Evolutionary conservation across 2,329 filamentous ascomycete genomes (phyloP).

Genomic region (Aspergillus latus): DNA sequence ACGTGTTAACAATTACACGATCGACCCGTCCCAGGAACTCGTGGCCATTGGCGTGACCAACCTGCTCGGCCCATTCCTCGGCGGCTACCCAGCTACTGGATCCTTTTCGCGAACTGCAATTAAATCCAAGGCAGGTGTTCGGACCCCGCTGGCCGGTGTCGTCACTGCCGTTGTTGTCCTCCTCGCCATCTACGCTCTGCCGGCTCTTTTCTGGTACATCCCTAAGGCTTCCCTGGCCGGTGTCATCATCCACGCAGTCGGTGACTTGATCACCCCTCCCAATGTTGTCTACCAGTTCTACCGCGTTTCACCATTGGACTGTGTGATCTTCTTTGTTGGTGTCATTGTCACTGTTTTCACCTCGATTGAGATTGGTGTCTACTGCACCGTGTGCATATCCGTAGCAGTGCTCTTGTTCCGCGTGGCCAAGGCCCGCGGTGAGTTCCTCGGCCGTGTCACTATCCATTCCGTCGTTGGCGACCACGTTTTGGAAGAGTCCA

Average conservation of each 20-base stretch:
- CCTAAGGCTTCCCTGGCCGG: constrained; percentile 76
- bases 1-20: constrained; percentile 91
- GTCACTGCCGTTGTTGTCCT: constrained; percentile 85
- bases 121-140: constrained; percentile 93
- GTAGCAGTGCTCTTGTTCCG: constrained; percentile 78
- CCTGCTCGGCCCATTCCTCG: constrained; percentile 85
- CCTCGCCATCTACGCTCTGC: constrained; percentile 83
- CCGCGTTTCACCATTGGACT: constrained; percentile 86
- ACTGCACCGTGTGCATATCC: constrained; percentile 77
- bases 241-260: constrained; percentile 94
- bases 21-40: constrained; percentile 93
- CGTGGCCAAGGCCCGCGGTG: constrained; percentile 76
- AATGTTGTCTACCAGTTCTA: constrained; percentile 95
- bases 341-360: constrained; percentile 87
- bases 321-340: constrained; percentile 88
- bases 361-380: constrained; percentile 88
- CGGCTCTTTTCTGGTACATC: constrained; percentile 91
- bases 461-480: constrained; percentile 83
- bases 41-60: constrained; percentile 92
- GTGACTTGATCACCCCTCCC: constrained; percentile 85
- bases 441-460: constrained; percentile 78
- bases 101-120: constrained; percentile 97
- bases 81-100: constrained; percentile 87
- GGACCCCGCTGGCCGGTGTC: constrained; percentile 84
- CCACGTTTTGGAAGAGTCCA: constrained; percentile 64